Evolutionary conservation across 495 filamentous ascomycete species (phyloP), one percentile per base, ranked within the genome.

Genomic region (Trichocladium antarcticum): DNA sequence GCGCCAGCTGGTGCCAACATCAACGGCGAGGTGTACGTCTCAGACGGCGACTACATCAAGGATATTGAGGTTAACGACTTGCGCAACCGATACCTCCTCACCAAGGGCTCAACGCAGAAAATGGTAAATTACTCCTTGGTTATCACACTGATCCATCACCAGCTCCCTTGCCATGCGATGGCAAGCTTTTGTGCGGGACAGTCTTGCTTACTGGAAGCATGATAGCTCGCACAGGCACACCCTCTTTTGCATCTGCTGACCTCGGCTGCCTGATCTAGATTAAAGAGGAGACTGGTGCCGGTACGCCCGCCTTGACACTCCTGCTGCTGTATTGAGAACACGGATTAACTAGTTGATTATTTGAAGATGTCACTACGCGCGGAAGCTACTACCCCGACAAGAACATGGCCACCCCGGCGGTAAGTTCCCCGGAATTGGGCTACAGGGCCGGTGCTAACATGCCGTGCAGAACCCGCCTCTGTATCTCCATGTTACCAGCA

Each of bases 251-350:
- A 87, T 84, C 83, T 93, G 89, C 92, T 98, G 83, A 98, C 92
- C 80, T 83, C 78, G 67, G 68, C 71, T 84, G 78, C 84, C 78
- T 92, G 85, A 85, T 87, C 65, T 95, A 98, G 92, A 98, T 98
- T 58, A 94, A 95, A 85, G 89, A 97, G 74, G 85, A 96, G 63
- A 96, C 92, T 84, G 92, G 92, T 81, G 90, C 92, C 75, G 92
- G 92, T 98, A 98, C 82, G 92, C 83, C 76, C 73, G 68, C 77
- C 60, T 66, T 54, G 24, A 52, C 59, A 57, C 55, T 64, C 35
- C 42, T 60, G 65, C 64, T 66, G 65, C 67, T 66, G 65, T 67
- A 32, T 51, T 64, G 66, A 75, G 73, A 66, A 68, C 68, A 49
- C 71, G 72, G 69, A 77, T 77, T 75, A 63, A 71, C 68, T 42